Base-by-base conservation (phyloP, 1,139 yeast genomes). In the Torulaspora globosa region DNA sequence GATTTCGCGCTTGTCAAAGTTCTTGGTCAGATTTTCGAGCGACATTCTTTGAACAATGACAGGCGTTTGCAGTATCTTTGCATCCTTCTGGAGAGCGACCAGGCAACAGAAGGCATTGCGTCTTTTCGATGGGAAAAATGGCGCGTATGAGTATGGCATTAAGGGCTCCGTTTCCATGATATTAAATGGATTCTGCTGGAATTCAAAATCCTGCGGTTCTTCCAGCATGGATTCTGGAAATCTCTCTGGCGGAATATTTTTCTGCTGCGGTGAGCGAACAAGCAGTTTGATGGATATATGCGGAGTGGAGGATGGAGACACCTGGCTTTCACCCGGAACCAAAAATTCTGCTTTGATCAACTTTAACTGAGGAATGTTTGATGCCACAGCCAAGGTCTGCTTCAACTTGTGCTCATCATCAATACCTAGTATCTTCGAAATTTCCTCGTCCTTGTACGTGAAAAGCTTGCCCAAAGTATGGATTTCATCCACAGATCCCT, bases 251-350 rank as follows among this genome's bases (percentile, higher is more conserved):
- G 63, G 57, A 34, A 63, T 58, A 21, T 51, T 36, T 62, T 82
- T 82, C 44, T 80, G 83, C 44, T 67, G 70, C 14, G 89, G 80
- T 2, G 95, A 85, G 58, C 83, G 81, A 33, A 87, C 80, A 39
- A 87, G 69, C 51, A 86, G 84, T 65, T 88, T 88, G 34, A 94
- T 57, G 24, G 81, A 80, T 51, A 94, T 70, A 63, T 87, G 90
- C 9, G 88, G 80, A 49, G 76, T 78, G 1, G 97, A 79, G 39
- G 70, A 66, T 29, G 97, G 95, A 2, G 95, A 78, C 10, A 92
- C 84, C 24, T 48, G 51, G 29, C 73, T 71, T 70, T 90, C 97
- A 31, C 97, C 98, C 3, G 96, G 95, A 36, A 90, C 96, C 53
- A 79, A 76, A 68, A 90, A 88, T 48, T 77, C 79, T 38, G 95